Evolutionary conservation across 805 yeast genomes (phyloP).

Genomic region (Candida hispaniensis): DNA sequence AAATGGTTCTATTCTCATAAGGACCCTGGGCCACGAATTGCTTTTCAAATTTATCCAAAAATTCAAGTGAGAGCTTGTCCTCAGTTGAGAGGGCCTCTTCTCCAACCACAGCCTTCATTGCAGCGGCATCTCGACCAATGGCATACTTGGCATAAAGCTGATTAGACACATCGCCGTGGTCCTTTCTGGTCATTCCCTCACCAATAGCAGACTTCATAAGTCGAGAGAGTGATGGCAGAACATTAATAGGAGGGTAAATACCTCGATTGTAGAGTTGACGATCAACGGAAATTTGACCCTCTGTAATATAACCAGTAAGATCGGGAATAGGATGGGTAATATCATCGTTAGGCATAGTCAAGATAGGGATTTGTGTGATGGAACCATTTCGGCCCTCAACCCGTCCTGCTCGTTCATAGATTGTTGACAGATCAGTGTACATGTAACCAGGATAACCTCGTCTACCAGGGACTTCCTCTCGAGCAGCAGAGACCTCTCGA

Average conservation of each 20-base stretch:
- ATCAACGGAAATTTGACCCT: conserved; percentile 96
- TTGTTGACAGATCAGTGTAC: conserved; percentile 99
- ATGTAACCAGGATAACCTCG: conserved; percentile 99
- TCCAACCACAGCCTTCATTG: conserved; percentile 99
- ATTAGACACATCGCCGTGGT: conserved; percentile 98
- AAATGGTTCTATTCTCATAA: conserved; percentile 87
- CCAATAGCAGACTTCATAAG: conserved; percentile 99
- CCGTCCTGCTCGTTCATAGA: conserved; percentile 99
- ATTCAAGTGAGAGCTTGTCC: conserved; percentile 94
- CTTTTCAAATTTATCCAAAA: conserved; percentile 95
- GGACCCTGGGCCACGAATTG: conserved; percentile 94
- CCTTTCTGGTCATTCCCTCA: conserved; percentile 99
- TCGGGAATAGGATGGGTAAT: conserved; percentile 99
- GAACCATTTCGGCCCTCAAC: conserved; percentile 99
- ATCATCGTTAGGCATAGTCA: conserved; percentile 99
- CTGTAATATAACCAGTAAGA: conserved; percentile 98
- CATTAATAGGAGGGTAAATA: conserved; percentile 97
- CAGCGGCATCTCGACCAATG: conserved; percentile 99
- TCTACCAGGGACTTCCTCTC: conserved; percentile 99
- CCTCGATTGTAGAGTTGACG: conserved; percentile 95
- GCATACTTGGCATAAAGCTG: conserved; percentile 99
- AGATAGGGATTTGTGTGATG: conserved; percentile 95
- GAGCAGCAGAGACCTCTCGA: conserved; percentile 99
- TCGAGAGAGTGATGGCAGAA: conserved; percentile 92
- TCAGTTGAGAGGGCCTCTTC: conserved; percentile 97